Base-by-base conservation (phyloP, 495 filamentous ascomycete species). In the Aspergillus carlsbadensis region DNA sequence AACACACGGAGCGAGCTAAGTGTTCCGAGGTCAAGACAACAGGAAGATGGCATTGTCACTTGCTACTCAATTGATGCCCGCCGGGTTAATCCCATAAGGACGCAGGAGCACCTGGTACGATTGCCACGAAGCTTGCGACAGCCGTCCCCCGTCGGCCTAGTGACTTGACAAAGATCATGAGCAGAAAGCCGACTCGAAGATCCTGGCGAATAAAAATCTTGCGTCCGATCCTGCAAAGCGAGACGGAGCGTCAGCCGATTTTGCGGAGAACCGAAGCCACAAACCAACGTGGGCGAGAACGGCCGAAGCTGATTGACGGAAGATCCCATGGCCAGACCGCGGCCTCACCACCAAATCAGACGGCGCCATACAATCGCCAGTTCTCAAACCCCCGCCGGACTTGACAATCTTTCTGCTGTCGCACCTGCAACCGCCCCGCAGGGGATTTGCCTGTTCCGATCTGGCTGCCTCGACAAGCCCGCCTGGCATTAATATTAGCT, bases 301-400 rank as follows among this genome's bases (percentile, higher is more conserved):
- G 13, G 7, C 26, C 55, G 21, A 10, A 45, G 51, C 44, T 72
- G 69, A 74, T 74, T 74, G 71, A 72, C 51, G 71, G 71, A 69
- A 72, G 34, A 69, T 65, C 54, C 62, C 34, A 40, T 52, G 55
- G 57, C 48, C 29, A 37, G 21, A 41, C 48, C 49, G 55, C 36
- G 59, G 63, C 63, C 51, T 42, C 51, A 56, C 31, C 52, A 18
- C 57, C 60, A 63, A 54, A 45, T 46, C 54, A 48, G 8, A 44
- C 53, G 57, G 51, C 55, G 51, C 57, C 50, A 42, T 40, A 57
- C 8, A 33, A 36, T 42, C 31, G 24, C 31, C 39, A 52, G 26
- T 48, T 15, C 15, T 15, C 34, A 41, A n/a, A 39, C 45, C 26
- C 37, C 35, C 17, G 18, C 21, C 47, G 44, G 34, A 42, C 8